Evolutionary conservation across 73 alveolate genomes (phyloP).

Genomic region (Effrenium voratum): DNA sequence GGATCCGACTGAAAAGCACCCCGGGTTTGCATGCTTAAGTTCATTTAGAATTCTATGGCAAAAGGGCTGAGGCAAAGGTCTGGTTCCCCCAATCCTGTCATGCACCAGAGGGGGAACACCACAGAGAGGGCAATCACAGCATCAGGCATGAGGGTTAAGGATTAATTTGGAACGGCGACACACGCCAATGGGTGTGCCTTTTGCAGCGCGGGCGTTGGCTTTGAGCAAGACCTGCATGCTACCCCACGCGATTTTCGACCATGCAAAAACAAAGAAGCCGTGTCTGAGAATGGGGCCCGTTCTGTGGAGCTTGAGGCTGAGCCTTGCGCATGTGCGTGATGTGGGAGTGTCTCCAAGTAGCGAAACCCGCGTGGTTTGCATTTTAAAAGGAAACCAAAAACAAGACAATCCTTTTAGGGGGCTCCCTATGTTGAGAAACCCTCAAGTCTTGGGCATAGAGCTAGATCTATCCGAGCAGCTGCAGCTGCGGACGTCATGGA

Average conservation of each 20-base stretch:
- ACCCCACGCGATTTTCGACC: not conserved
- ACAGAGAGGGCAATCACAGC: not conserved
- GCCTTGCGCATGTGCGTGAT: not conserved
- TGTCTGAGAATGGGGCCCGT: too few species aligned
- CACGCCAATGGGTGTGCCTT: not conserved
- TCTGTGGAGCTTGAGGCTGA: not conserved
- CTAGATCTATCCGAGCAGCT: too few species aligned
- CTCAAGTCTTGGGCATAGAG: too few species aligned
- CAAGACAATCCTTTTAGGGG: not conserved
- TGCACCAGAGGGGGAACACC: not conserved
- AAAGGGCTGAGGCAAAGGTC: too few species aligned
- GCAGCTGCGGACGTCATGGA: too few species aligned
- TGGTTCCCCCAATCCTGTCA: not conserved
- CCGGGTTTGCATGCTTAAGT: not conserved
- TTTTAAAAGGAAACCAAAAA: not conserved
- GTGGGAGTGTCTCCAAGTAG: not conserved
- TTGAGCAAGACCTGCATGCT: constrained; percentile 28
- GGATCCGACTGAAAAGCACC: not conserved
- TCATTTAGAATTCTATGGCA: not conserved
- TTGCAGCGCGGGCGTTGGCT: constrained; percentile 73
- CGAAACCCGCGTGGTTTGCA: not conserved
- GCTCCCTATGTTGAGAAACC: too few species aligned
- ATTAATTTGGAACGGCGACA: not conserved
- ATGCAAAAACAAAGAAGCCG: too few species aligned
- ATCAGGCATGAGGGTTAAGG: not conserved